Conservation (phyloP, 768 basidiomycete genomes). For the Leccinum truebloodii region DNA sequence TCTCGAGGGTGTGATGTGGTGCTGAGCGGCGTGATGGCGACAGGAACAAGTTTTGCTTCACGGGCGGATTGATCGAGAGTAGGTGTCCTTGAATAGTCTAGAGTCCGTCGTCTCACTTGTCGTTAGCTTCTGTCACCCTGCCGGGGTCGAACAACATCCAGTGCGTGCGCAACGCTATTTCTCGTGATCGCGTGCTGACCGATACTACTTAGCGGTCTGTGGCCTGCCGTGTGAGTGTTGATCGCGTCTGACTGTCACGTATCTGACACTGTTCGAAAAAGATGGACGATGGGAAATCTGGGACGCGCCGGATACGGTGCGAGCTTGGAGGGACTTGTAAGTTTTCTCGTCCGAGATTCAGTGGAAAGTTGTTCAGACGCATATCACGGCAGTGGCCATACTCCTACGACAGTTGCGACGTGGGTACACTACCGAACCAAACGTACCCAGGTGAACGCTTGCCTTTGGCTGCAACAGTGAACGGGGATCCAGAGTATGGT, state of each 20-base stretch:
- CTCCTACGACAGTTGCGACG: conserved; percentile 64
- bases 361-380: conserved; percentile 1
- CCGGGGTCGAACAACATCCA: conserved; percentile 44
- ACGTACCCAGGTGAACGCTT: conserved; percentile 45
- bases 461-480: conserved; percentile 45
- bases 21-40: conserved; percentile 6
- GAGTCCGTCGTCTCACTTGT: conserved; percentile 7
- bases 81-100: background rate
- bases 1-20: background rate
- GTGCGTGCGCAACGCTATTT: conserved; percentile 14
- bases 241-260: background rate
- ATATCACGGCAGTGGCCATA: conserved; percentile 46
- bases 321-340: conserved; percentile 61
- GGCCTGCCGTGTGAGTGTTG: conserved; percentile 45
- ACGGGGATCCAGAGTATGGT: conserved; percentile 38
- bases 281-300: conserved; percentile 59
- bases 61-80: conserved; percentile 69
- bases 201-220: conserved; percentile 38
- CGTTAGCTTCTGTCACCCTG: conserved; percentile 37
- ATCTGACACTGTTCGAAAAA: conserved; percentile 19
- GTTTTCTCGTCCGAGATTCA: conserved; percentile 24
- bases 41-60: conserved; percentile 79
- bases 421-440: conserved; percentile 79
- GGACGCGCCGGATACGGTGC: conserved; percentile 57
- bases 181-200: conserved; percentile 8